Conservation (phyloP, 257 asterid species). For the Mentha longifolia region DNA sequence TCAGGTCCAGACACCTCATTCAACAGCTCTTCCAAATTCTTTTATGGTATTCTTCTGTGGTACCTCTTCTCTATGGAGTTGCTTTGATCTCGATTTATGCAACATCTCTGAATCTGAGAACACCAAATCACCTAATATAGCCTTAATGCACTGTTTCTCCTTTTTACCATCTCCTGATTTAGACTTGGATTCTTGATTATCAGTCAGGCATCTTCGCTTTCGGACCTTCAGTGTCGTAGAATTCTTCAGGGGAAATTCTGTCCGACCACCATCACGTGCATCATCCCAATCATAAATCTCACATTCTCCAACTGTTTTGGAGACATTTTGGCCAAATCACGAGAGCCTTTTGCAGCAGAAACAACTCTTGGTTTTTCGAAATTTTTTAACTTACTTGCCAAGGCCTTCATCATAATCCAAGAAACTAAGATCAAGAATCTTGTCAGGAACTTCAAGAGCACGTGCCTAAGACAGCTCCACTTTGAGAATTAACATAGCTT, state of each 20-base stretch:
- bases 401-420: conserved; percentile 49
- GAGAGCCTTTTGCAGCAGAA: conserved; percentile 68
- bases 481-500: conserved; percentile 79
- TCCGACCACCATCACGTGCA: conserved; percentile 85
- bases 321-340: too few species aligned
- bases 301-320: too few species aligned
- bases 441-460: conserved; percentile 85
- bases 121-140: conserved; percentile 41
- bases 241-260: conserved; percentile 82
- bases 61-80: conserved; percentile 30
- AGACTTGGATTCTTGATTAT: conserved; percentile 48
- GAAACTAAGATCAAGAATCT: conserved; percentile 66
- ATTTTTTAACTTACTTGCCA: conserved; percentile 34
- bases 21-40: conserved; percentile 50
- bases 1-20: conserved; percentile 40
- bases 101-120: conserved; percentile 57
- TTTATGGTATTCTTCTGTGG: conserved; percentile 45
- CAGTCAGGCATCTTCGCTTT: conserved; percentile 45
- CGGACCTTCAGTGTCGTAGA: conserved; percentile 45
- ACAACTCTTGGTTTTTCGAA: conserved; percentile 45
- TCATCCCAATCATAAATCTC: conserved; percentile 91
- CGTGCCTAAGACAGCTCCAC: conserved; percentile 84
- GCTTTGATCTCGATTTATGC: conserved; percentile 44
- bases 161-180: conserved; percentile 31
- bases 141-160: conserved; percentile 31